Percentiles rank a stretch among this genome's conserved stretches.
Evolutionary conservation across 1,284 basidiomycete genomes (phyloP).

Genomic region (Leccinum huronense): DNA sequence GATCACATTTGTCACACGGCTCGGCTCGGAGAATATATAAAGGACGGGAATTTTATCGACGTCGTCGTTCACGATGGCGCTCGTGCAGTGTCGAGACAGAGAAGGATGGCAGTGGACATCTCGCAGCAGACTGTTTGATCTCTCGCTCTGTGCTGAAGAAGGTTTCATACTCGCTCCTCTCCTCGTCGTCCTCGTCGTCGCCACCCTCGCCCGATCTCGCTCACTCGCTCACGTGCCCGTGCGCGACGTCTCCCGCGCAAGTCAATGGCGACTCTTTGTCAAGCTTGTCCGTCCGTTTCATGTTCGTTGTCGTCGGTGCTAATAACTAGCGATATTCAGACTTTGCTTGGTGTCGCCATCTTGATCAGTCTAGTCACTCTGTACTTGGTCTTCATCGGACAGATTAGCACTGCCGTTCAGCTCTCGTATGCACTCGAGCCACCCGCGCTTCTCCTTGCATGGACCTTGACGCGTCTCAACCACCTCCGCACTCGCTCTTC

Average conservation of each 20-base stretch:
- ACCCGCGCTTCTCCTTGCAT: slow-evolving; percentile 46
- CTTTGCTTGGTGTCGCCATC: slow-evolving; percentile 45
- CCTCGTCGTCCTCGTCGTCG: slow-evolving; percentile 48
- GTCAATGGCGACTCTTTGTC: slow-evolving; percentile 48
- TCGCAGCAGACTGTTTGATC: slow-evolving; percentile 65
- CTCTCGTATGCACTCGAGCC: slow-evolving; percentile 61
- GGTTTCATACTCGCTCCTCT: slow-evolving; percentile 59
- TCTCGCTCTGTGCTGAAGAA: slow-evolving; percentile 84
- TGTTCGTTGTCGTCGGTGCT: neutral
- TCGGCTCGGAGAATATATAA: neutral
- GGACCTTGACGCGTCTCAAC: slow-evolving; percentile 60
- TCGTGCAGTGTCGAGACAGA: slow-evolving; percentile 41
- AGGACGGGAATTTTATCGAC: neutral
- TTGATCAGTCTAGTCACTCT: slow-evolving; percentile 43
- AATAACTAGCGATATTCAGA: slow-evolving; percentile 34
- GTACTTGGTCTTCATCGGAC: slow-evolving; percentile 38
- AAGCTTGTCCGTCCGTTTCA: slow-evolving; percentile 54
- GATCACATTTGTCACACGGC: neutral
- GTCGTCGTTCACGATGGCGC: slow-evolving; percentile 36
- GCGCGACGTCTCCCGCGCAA: slow-evolving; percentile 39
- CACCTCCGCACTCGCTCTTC: slow-evolving; percentile 78
- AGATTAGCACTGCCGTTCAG: slow-evolving; percentile 39
- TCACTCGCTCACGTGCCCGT: slow-evolving; percentile 30
- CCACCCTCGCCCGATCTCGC: slow-evolving; percentile 9
- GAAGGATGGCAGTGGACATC: slow-evolving; percentile 73